These are phyloP conservation scores for Marsdenia floribunda DNA, from an alignment of 257 asterid species.

Conservation along the genomic window DNA sequence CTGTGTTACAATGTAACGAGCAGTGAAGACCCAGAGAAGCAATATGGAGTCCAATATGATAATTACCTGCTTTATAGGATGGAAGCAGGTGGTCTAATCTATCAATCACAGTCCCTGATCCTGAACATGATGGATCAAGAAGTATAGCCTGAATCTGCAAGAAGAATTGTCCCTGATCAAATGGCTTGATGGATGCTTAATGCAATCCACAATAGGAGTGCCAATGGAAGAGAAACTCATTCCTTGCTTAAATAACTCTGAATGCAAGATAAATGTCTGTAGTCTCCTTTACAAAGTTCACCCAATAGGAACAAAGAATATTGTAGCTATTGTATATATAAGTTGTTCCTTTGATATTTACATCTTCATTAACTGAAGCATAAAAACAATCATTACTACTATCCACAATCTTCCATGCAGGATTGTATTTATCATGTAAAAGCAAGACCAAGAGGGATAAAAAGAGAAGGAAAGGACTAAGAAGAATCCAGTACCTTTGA, in stretches of 20 bases:
- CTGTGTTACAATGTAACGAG: neutral
- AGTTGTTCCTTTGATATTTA: neutral
- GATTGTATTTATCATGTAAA: neutral
- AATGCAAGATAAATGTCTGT: neutral
- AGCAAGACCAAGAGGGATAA: neutral
- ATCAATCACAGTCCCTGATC: slow-evolving; percentile 83
- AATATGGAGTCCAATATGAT: neutral
- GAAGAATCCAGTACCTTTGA: slow-evolving; percentile 46
- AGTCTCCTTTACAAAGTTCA: neutral
- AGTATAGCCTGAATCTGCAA: slow-evolving; percentile 78
- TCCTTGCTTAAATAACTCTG: neutral
- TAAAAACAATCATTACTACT: neutral
- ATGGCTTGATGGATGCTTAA: neutral
- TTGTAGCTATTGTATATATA: neutral
- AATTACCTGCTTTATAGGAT: slow-evolving; percentile 60
- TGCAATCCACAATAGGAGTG: neutral
- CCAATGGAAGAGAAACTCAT: neutral
- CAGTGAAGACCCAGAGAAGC: neutral
- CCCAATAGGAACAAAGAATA: neutral
- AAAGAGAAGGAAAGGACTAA: neutral
- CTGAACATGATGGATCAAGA: slow-evolving; percentile 95
- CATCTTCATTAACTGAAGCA: neutral
- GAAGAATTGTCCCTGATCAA: neutral
- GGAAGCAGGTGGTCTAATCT: slow-evolving; percentile 94
- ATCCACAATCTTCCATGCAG: neutral